These are phyloP conservation scores for Arthrobotrys megalospora DNA, from an alignment of 2,329 filamentous ascomycete genomes.

Conservation along the genomic window DNA sequence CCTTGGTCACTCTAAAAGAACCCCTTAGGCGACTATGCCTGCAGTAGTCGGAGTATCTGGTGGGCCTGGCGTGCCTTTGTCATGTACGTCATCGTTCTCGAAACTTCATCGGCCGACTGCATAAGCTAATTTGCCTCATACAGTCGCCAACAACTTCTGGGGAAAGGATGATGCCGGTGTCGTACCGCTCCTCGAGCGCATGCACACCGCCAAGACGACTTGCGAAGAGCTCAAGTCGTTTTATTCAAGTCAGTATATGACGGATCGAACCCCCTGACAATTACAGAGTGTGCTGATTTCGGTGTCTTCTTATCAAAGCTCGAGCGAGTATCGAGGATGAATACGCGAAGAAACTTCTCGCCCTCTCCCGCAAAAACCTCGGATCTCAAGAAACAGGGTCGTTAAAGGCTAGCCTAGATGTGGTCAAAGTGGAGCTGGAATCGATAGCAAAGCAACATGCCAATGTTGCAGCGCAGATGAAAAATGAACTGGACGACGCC, in stretches of 20 bases:
- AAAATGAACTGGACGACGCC: constrained; percentile 93
- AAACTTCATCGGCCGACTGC: constrained; percentile 60
- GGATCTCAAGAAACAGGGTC: constrained; percentile 90
- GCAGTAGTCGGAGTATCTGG: constrained; percentile 68
- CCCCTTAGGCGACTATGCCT: constrained; percentile 52
- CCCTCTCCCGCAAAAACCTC: constrained; percentile 87
- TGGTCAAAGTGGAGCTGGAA: constrained; percentile 89
- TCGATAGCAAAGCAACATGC: constrained; percentile 94
- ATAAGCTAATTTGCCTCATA: constrained; percentile 8
- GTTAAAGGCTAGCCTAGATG: constrained; percentile 86
- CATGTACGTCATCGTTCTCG: constrained; percentile 72
- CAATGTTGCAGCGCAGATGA: constrained; percentile 92
- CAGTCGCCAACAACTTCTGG: constrained; percentile 99
- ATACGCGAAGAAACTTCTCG: constrained; percentile 89
- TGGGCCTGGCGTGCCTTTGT: constrained; percentile 77
- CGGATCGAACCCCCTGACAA: neutral
- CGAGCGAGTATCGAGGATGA: constrained; percentile 96
- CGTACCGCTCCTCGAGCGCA: constrained; percentile 88
- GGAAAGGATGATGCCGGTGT: constrained; percentile 99
- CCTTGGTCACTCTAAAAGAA: constrained; percentile 33
- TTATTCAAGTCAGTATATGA: constrained; percentile 77
- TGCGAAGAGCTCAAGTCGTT: constrained; percentile 94
- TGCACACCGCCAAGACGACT: constrained; percentile 93
- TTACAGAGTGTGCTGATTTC: neutral
- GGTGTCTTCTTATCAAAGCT: constrained; percentile 70